A percentile compares a stretch with the other conserved stretches of the same genome.
Evolutionary conservation across 306 rosid species (phyloP).

Genomic region (Cicer cuneatum): DNA sequence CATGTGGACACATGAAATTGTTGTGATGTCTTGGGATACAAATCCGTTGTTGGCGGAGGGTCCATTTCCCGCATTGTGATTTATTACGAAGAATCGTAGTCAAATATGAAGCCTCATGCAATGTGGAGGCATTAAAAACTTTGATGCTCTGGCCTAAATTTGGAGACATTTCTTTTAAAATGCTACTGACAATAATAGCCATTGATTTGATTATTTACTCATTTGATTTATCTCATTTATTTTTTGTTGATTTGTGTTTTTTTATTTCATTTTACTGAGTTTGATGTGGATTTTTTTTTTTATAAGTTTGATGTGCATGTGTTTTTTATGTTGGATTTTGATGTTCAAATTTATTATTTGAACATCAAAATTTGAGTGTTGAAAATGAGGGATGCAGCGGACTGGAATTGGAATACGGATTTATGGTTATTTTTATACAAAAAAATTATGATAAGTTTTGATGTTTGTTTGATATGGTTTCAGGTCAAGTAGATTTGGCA

Average conservation of each 20-base stretch:
- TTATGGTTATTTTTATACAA: not conserved
- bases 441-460: slow-evolving; percentile 13
- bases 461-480: slow-evolving; percentile 19
- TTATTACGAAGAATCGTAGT: not conserved
- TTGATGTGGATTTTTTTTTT: slow-evolving; percentile 20
- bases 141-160: not conserved
- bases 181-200: not conserved
- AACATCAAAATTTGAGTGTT: not conserved
- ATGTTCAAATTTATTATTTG: slow-evolving; percentile 9
- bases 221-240: not conserved
- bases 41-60: not conserved
- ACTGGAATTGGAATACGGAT: slow-evolving; percentile 9
- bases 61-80: not conserved
- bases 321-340: no score
- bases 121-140: not conserved
- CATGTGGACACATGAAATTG: not conserved
- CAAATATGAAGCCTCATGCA: not conserved
- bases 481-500: slow-evolving; percentile 79
- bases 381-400: not conserved
- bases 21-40: not conserved
- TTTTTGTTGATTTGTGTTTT: not conserved
- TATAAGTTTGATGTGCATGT: no score
- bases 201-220: not conserved
- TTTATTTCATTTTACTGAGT: not conserved
- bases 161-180: not conserved